Base-by-base conservation (phyloP, 495 filamentous ascomycete genomes). In the Daldinia childiae region DNA sequence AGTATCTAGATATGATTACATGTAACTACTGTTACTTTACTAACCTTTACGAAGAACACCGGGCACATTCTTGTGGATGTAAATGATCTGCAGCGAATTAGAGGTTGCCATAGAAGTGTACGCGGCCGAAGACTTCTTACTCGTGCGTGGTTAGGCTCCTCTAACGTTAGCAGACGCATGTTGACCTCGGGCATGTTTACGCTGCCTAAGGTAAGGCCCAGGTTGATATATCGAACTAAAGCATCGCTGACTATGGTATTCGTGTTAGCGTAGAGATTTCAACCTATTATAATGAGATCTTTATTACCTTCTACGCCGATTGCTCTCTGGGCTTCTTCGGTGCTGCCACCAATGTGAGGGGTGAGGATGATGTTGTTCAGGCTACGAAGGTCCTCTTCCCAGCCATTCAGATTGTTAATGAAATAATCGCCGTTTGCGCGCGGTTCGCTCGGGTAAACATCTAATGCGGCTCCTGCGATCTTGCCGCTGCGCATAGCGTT, bases 171-270 rank as follows among this genome's bases (percentile, higher is more conserved):
- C 8, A 90, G 92, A 68, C 96, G 92, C 67, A 98, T 87, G 68
- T 85, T 89, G 66, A 97, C 92, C 81, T 98, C 96, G 34, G 96
- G 96, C 85, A 99, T 86, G 80, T 99, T 99, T 76, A 98, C 96
- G 71, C 95, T 91, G 65, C 92, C 93, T 52, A 93, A 80, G 19
- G 96, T 99, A 59, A 87, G 87, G 59, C 96, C 96, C 79, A 92
- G 91, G 80, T 93, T 99, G 78, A 98, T 94, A 78, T 98, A 98
- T 66, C 91, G 87, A 56, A 95, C 90, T 60, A 99, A 83, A 62
- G 93, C 90, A 11, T 95, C 89, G 48, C 86, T 88, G 43, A 99
- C 95, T 85, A 69, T 15, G 60, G 36, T 21, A 24, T 21, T 57
- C 17, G 9, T 3, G 36, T 75, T 48, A 67, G 55, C 48, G 64